These are phyloP conservation scores for Paraphaeosphaeria sporulosa DNA, from an alignment of 2,329 filamentous ascomycete species.

Conservation along the genomic window DNA sequence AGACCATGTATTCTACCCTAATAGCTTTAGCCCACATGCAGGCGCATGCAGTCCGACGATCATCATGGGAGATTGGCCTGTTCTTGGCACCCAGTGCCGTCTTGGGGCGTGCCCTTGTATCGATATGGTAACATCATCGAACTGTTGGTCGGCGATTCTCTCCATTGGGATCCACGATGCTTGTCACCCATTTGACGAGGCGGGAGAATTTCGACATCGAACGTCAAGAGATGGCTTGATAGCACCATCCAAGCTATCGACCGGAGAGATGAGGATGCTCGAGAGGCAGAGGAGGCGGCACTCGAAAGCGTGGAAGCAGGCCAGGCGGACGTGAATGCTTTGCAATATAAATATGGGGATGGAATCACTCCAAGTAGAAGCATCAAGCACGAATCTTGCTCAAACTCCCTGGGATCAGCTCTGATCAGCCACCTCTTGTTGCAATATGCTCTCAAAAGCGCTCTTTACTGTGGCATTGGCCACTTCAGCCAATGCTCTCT, in stretches of 20 bases:
- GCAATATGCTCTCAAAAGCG: constrained; percentile 31
- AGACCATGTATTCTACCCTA: not conserved
- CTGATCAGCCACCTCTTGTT: constrained; percentile 13
- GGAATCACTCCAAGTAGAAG: constrained; percentile 12
- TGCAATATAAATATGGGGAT: constrained; percentile 31
- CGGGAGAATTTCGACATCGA: constrained; percentile 22
- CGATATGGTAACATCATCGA: not conserved
- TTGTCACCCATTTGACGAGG: constrained; percentile 28
- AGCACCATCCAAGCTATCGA: constrained; percentile 25
- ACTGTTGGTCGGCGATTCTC: constrained; percentile 16
- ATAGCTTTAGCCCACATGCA: constrained; percentile 8
- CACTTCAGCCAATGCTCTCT: constrained; percentile 34
- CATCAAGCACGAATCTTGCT: constrained; percentile 37
- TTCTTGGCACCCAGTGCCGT: constrained; percentile 12
- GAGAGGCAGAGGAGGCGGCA: constrained; percentile 6
- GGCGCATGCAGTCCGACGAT: constrained; percentile 20
- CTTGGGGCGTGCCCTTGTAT: constrained; percentile 14
- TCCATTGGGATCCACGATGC: constrained; percentile 14
- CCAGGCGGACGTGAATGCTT: not conserved
- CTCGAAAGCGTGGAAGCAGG: not conserved
- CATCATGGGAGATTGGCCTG: constrained; percentile 18
- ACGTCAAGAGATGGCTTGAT: constrained; percentile 33
- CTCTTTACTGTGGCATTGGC: constrained; percentile 31
- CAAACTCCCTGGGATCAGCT: constrained; percentile 32
- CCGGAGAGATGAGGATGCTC: constrained; percentile 27